Percentiles rank a stretch among this genome's conserved stretches.
Conservation (phyloP, 164 flowering plant species). For the Cinnamomum micranthum region DNA sequence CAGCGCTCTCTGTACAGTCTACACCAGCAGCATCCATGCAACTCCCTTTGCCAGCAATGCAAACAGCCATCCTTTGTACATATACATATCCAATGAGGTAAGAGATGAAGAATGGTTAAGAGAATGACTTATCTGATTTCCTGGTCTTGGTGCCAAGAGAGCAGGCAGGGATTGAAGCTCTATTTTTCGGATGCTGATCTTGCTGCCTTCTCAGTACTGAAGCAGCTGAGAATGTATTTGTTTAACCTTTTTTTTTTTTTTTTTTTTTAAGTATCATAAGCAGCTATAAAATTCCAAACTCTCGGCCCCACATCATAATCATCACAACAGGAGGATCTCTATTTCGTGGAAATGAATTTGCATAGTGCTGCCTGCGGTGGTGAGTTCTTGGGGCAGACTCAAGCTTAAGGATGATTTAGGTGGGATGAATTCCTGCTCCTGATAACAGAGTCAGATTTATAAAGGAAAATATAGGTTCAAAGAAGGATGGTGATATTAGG, state of each 20-base stretch:
- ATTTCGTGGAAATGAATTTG: too few relatives aligned
- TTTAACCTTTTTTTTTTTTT: not conserved
- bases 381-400: too few relatives aligned
- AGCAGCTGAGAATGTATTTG: constrained; percentile 6
- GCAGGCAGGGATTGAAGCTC: not conserved
- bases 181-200: constrained; percentile 13
- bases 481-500: too few relatives aligned
- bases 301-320: not conserved
- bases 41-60: not conserved
- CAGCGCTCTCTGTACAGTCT: not conserved
- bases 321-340: too few relatives aligned
- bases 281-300: not conserved
- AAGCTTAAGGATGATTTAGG: too few relatives aligned
- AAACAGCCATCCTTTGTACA: constrained; percentile 15
- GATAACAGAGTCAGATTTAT: too few relatives aligned
- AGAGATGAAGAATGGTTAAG: not conserved
- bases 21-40: not conserved
- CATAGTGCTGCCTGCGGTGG: too few relatives aligned
- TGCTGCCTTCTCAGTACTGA: not conserved
- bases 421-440: too few relatives aligned
- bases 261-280: not conserved
- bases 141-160: not conserved
- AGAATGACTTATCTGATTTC: not conserved
- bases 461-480: too few relatives aligned
- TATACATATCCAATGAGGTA: constrained; percentile 9